Evolutionary conservation across 257 asterid species (phyloP).

Genomic region (Solanum habrochaites): DNA sequence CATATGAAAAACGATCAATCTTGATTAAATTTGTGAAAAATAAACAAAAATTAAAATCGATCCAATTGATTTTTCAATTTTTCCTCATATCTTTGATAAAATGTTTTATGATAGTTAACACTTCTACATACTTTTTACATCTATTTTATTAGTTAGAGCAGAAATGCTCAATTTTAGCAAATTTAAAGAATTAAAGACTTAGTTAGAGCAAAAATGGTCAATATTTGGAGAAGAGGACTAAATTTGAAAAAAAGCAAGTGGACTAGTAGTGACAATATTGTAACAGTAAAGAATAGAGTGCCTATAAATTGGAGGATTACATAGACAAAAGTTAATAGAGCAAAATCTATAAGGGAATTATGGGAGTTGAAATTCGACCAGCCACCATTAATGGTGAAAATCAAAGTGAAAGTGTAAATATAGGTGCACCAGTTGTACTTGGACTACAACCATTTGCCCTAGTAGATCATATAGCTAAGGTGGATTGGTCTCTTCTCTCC

Average conservation of each 20-base stretch:
- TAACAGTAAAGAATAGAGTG: not conserved
- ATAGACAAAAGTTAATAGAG: not conserved
- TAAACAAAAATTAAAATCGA: not conserved
- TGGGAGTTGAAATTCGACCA: conserved; percentile 62
- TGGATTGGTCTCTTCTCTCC: conserved; percentile 84
- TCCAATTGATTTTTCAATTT: not conserved
- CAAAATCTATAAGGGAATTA: not conserved
- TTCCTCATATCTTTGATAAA: not conserved
- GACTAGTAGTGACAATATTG: not conserved
- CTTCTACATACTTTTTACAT: too few species aligned
- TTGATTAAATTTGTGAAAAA: not conserved
- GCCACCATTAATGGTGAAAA: not conserved
- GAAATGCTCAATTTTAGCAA: not conserved
- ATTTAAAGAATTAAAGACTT: not conserved
- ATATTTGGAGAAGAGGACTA: not conserved
- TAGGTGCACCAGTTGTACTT: conserved; percentile 48
- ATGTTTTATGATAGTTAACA: too few species aligned
- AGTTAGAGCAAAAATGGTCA: not conserved
- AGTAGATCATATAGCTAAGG: conserved; percentile 81
- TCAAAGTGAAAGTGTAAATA: not conserved
- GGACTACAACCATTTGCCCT: conserved; percentile 87
- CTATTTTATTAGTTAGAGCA: not conserved
- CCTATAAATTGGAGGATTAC: not conserved
- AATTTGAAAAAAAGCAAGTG: not conserved
- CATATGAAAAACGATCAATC: not conserved